Conservation (phyloP, 495 filamentous ascomycete species). For the Delitschia confertaspora region DNA sequence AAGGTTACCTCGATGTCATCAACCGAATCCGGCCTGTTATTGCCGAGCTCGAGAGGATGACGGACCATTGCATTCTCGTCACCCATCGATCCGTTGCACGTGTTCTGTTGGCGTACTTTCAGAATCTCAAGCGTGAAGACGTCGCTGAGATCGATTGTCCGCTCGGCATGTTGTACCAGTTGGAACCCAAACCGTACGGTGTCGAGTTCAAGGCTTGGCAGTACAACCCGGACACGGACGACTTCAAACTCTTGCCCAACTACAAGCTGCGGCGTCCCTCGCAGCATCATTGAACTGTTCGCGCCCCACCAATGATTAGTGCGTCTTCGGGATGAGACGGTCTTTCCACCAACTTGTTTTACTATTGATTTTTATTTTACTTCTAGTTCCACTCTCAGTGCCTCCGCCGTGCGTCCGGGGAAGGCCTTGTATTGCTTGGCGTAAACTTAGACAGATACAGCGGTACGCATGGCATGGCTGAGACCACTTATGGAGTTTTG, state of each 20-base stretch:
- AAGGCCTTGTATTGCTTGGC: too few species aligned
- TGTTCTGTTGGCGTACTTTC: constrained; percentile 92
- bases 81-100: constrained; percentile 83
- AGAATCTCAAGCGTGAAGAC: constrained; percentile 76
- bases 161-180: constrained; percentile 79
- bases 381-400: too few species aligned
- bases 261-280: constrained; percentile 49
- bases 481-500: too few species aligned
- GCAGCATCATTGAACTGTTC: not conserved
- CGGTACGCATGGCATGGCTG: too few species aligned
- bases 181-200: constrained; percentile 96
- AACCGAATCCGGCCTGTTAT: constrained; percentile 92
- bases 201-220: constrained; percentile 91
- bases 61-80: constrained; percentile 84
- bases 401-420: too few species aligned
- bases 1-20: constrained; percentile 95
- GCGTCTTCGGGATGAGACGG: too few species aligned
- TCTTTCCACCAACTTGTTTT: too few species aligned
- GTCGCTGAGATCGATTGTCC: constrained; percentile 91
- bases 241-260: constrained; percentile 73
- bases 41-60: constrained; percentile 92
- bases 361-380: too few species aligned
- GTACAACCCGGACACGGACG: constrained; percentile 65
- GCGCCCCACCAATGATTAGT: too few species aligned
- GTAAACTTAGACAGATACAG: too few species aligned